Conservation (phyloP, 768 basidiomycete species). For the Russula foetens region DNA sequence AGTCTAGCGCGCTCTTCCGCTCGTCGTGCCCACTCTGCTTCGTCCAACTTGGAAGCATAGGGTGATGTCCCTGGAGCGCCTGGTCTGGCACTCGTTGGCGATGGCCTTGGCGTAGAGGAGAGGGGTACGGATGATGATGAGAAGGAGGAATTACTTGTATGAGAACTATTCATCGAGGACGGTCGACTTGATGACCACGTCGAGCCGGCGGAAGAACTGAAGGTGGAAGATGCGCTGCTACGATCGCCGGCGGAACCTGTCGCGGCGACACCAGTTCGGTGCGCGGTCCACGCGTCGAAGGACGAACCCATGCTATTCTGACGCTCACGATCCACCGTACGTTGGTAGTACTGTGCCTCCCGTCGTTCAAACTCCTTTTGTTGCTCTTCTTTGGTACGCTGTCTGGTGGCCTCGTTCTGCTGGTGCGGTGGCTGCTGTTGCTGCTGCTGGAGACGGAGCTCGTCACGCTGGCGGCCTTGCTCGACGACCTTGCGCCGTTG, state of each 20-base stretch:
- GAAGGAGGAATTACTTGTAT: constrained; percentile 4
- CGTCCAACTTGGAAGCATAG: constrained; percentile 24
- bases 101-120: constrained; percentile 8
- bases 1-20: constrained; percentile 54
- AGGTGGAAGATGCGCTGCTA: constrained; percentile 18
- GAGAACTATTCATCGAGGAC: constrained; percentile 15
- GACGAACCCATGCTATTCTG: constrained; percentile 25
- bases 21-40: constrained; percentile 54
- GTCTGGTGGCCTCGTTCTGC: constrained; percentile 10
- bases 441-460: constrained; percentile 26
- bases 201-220: constrained; percentile 17
- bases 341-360: constrained; percentile 16
- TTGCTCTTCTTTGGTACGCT: constrained; percentile 27
- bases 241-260: constrained; percentile 17
- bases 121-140: constrained; percentile 8
- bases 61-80: constrained; percentile 18
- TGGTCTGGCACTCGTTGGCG: constrained; percentile 8
- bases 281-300: constrained; percentile 16
- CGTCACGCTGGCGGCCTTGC: constrained; percentile 22
- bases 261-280: constrained; percentile 23
- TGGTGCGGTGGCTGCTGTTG: not conserved
- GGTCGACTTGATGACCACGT: constrained; percentile 20
- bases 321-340: constrained; percentile 20
- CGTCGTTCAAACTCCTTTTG: constrained; percentile 22
- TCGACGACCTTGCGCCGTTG: constrained; percentile 26